These are phyloP conservation scores for Myxozyma neotropica DNA, from an alignment of 805 yeast genomes.

Conservation along the genomic window DNA sequence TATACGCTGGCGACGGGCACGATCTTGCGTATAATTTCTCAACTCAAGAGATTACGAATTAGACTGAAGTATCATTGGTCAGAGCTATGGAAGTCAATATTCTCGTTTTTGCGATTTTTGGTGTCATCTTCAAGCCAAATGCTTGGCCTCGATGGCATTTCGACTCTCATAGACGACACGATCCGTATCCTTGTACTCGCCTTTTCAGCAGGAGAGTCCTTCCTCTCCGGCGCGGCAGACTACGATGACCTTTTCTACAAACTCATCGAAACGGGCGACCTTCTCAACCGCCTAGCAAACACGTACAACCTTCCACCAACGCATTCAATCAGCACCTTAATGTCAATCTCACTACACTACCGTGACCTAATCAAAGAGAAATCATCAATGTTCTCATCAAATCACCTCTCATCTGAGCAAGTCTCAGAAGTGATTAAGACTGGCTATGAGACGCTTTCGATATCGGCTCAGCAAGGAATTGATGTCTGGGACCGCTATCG, in stretches of 20 bases:
- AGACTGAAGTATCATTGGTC: slow-evolving; percentile 44
- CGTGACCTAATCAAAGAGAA: slow-evolving; percentile 23
- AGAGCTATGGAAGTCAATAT: slow-evolving; percentile 44
- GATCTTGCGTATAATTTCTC: slow-evolving; percentile 26
- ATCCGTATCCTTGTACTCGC: slow-evolving; percentile 37
- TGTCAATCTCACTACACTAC: slow-evolving; percentile 33
- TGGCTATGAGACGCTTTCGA: slow-evolving; percentile 39
- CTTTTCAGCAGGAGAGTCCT: slow-evolving; percentile 40
- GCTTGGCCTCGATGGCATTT: slow-evolving; percentile 19
- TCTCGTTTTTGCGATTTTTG: slow-evolving; percentile 39
- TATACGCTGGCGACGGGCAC: slow-evolving; percentile 33
- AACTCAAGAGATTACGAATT: slow-evolving; percentile 24
- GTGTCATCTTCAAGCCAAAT: slow-evolving; percentile 8
- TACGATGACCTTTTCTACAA: slow-evolving; percentile 42
- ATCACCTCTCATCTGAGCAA: slow-evolving; percentile 37
- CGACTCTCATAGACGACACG: slow-evolving; percentile 33
- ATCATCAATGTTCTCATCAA: slow-evolving; percentile 16
- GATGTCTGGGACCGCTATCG: slow-evolving; percentile 33
- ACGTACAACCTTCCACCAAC: slow-evolving; percentile 26
- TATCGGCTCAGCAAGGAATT: slow-evolving; percentile 33
- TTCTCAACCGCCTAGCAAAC: slow-evolving; percentile 34
- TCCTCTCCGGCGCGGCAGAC: slow-evolving; percentile 41
- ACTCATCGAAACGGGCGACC: slow-evolving; percentile 38
- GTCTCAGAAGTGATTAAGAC: slow-evolving; percentile 38
- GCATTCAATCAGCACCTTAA: slow-evolving; percentile 27